Percentiles rank a stretch among this genome's conserved stretches.
Evolutionary conservation across 768 basidiomycete species (phyloP).

Genomic region (Xerocomellus dryophilus): DNA sequence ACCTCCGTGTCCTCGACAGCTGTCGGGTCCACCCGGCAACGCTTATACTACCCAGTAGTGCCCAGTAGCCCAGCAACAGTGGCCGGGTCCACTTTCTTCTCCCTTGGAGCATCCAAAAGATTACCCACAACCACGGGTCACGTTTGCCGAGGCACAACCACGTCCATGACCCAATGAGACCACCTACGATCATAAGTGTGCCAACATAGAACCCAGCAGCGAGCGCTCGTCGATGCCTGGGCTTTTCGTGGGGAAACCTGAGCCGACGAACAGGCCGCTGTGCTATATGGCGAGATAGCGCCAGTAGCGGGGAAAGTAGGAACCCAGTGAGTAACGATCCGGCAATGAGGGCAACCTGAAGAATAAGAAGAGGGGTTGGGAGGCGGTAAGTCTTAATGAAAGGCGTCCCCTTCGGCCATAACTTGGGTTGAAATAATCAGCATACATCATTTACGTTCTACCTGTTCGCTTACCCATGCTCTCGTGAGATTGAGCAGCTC

Average conservation of each 20-base stretch:
- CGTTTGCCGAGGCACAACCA: slow-evolving; percentile 77
- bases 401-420: slow-evolving; percentile 73
- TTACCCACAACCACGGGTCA: slow-evolving; percentile 84
- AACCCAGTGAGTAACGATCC: slow-evolving; percentile 93
- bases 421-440: slow-evolving; percentile 41
- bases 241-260: slow-evolving; percentile 78
- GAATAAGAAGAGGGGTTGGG: slow-evolving; percentile 87
- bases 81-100: slow-evolving; percentile 75
- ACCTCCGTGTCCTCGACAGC: slow-evolving; percentile 70
- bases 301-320: slow-evolving; percentile 88
- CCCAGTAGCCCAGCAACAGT: slow-evolving; percentile 84
- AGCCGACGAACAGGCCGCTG: slow-evolving; percentile 81
- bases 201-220: slow-evolving; percentile 85
- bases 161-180: slow-evolving; percentile 90
- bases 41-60: slow-evolving; percentile 68
- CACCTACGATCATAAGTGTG: slow-evolving; percentile 69
- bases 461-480: slow-evolving; percentile 56
- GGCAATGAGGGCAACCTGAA: slow-evolving; percentile 89
- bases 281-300: slow-evolving; percentile 88
- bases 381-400: slow-evolving; percentile 91
- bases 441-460: background rate
- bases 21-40: slow-evolving; percentile 96
- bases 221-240: slow-evolving; percentile 74
- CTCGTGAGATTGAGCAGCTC: slow-evolving; percentile 84
- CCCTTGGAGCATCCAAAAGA: slow-evolving; percentile 77